Conservation (phyloP, 2,329 filamentous ascomycete species). For the Talaromyces sp. region DNA sequence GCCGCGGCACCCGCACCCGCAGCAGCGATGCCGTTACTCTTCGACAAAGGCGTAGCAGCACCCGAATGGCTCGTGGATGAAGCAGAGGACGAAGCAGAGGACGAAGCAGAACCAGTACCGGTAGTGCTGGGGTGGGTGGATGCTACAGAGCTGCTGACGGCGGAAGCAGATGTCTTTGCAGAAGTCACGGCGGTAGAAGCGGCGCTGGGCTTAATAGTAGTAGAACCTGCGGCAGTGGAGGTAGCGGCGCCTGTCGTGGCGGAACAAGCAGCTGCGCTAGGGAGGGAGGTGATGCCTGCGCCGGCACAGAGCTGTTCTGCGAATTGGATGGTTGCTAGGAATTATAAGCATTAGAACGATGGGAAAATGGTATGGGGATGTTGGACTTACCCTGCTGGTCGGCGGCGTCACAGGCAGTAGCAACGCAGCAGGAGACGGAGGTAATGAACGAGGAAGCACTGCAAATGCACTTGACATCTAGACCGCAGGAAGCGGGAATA, state of each 20-base stretch:
- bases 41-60: constrained; percentile 23
- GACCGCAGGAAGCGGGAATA: constrained; percentile 37
- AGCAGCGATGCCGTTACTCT: constrained; percentile 26
- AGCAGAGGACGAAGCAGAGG: constrained; percentile 26
- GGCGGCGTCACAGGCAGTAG: constrained; percentile 37
- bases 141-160: constrained; percentile 7
- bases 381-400: constrained; percentile 41
- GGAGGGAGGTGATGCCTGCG: constrained; percentile 37
- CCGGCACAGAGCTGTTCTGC: constrained; percentile 39
- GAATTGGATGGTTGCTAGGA: constrained; percentile 33
- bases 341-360: too few relatives aligned
- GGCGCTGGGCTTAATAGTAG: constrained; percentile 10
- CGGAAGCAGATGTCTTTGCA: neutral
- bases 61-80: constrained; percentile 24
- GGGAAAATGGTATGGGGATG: too few relatives aligned
- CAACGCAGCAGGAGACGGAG: constrained; percentile 51
- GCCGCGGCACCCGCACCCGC: constrained; percentile 32
- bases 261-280: constrained; percentile 31
- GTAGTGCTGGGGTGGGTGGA: constrained; percentile 12
- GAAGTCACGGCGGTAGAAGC: constrained; percentile 17
- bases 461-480: constrained; percentile 53
- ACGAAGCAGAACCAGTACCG: constrained; percentile 11
- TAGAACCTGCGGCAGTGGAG: constrained; percentile 1
- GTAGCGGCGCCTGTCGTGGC: constrained; percentile 7
- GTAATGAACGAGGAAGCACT: constrained; percentile 44